Evolutionary conservation across 306 rosid species (phyloP).

Genomic region (Myrica gale): DNA sequence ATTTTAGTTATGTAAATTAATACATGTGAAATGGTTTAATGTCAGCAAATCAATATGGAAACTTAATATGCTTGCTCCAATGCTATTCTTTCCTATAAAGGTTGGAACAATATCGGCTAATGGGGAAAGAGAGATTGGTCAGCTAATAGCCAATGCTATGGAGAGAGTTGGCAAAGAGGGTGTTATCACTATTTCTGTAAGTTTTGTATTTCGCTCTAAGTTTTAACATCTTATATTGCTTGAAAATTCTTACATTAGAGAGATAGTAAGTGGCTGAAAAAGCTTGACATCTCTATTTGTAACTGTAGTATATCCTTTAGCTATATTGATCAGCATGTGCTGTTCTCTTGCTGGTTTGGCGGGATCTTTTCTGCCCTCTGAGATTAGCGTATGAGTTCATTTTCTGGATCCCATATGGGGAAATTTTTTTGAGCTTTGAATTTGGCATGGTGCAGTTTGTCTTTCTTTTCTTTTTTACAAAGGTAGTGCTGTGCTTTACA

Average conservation of each 20-base stretch:
- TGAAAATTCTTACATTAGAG: neutral
- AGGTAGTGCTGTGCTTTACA: neutral
- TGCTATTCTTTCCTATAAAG: constrained; percentile 19
- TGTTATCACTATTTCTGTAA: constrained; percentile 47
- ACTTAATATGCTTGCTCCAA: neutral
- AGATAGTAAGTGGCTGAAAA: neutral
- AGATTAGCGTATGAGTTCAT: neutral
- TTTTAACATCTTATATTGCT: neutral
- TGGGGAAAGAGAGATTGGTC: constrained; percentile 59
- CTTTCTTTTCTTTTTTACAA: neutral
- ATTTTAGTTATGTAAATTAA: neutral
- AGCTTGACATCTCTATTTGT: neutral
- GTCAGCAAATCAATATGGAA: neutral
- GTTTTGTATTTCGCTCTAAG: constrained; percentile 11
- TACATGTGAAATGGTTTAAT: neutral
- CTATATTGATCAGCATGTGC: neutral
- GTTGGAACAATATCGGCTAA: constrained; percentile 64
- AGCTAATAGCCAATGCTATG: constrained; percentile 58
- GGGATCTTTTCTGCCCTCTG: neutral
- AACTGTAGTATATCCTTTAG: neutral
- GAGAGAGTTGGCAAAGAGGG: constrained; percentile 64
- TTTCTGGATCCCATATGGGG: neutral
- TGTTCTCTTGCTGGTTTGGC: neutral
- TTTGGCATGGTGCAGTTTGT: neutral
- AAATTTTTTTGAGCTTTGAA: neutral